phyloP scores from a whole-genome alignment of 78 protist genomes.

The Bodo saltans region DNA sequence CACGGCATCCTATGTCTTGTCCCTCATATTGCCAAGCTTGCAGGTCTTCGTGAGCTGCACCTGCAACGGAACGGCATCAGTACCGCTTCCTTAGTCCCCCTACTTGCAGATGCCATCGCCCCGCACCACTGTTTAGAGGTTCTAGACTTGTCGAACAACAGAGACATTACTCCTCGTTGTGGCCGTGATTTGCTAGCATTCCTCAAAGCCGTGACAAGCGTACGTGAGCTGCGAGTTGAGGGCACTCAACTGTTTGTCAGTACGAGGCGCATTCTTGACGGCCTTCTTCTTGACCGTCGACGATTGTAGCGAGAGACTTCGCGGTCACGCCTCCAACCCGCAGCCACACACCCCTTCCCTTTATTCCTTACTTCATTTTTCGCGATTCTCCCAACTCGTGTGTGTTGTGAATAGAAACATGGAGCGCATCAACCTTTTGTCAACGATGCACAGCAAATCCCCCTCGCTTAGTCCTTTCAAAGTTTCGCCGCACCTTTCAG shows the following conservation, averaged over 20 bases:
- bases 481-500: too few relatives aligned
- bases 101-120: neutral
- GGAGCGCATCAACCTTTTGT: too few relatives aligned
- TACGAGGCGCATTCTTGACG: neutral
- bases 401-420: too few relatives aligned
- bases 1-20: too few relatives aligned
- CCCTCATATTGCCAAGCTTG: too few relatives aligned
- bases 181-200: neutral
- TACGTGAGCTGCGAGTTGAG: neutral
- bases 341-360: too few relatives aligned
- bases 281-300: neutral
- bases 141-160: neutral
- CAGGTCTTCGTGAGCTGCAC: neutral
- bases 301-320: too few relatives aligned
- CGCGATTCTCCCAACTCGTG: too few relatives aligned
- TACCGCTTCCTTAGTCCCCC: neutral
- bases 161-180: neutral
- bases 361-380: too few relatives aligned
- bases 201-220: neutral
- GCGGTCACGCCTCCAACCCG: too few relatives aligned
- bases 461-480: too few relatives aligned
- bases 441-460: too few relatives aligned
- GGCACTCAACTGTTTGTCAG: neutral
- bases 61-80: neutral
- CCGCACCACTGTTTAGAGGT: neutral